These are phyloP conservation scores for Perkinsus chesapeaki DNA, from an alignment of 169 alveolate genomes.

Conservation along the genomic window DNA sequence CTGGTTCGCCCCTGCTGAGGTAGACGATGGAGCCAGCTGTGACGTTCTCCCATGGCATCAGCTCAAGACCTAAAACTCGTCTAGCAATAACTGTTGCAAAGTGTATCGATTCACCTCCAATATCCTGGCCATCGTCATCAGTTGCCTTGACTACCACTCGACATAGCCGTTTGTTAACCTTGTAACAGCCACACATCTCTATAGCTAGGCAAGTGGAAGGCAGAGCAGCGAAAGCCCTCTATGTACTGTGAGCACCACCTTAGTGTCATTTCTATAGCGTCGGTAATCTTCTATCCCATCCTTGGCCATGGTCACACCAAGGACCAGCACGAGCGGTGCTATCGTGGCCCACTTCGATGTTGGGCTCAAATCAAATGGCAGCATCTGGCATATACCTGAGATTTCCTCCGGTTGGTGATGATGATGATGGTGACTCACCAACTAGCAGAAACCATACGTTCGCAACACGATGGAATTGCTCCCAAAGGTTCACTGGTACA, in stretches of 20 bases:
- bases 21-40: constrained; percentile 38
- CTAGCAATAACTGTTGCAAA: background rate
- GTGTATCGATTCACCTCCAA: background rate
- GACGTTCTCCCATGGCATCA: constrained; percentile 23
- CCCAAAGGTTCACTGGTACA: constrained; percentile 55
- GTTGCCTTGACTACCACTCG: background rate
- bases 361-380: constrained; percentile 26
- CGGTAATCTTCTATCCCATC: constrained; percentile 66
- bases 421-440: constrained; percentile 16
- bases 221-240: no score
- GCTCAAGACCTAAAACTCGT: background rate
- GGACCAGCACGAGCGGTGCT: constrained; percentile 47
- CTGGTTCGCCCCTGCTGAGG: constrained; percentile 12
- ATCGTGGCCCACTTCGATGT: constrained; percentile 37
- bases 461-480: constrained; percentile 63
- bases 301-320: constrained; percentile 60
- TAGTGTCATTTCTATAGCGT: constrained; percentile 49
- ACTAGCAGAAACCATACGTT: constrained; percentile 64
- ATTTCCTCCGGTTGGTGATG: no score
- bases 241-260: background rate
- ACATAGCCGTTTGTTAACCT: background rate
- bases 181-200: no score
- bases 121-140: background rate
- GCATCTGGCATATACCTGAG: constrained; percentile 44
- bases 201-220: no score